A percentile compares a stretch with the other conserved stretches of the same genome.
Conservation (phyloP, 2,329 filamentous ascomycete genomes). For the Boeremia exigua region DNA sequence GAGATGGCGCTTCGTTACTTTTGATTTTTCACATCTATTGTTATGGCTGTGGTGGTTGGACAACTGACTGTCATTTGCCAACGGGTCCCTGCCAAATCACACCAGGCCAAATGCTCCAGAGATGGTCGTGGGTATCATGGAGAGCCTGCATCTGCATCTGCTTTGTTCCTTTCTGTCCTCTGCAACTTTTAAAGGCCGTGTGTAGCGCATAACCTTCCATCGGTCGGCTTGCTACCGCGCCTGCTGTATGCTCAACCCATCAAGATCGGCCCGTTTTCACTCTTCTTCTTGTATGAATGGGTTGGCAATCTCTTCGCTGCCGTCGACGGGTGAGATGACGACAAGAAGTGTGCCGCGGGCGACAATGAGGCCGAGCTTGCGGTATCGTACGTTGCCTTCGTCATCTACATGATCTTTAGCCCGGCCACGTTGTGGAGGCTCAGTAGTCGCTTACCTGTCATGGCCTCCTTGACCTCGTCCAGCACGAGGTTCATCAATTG, state of each 20-base stretch:
- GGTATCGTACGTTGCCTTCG: conserved; percentile 83
- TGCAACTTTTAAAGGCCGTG: neutral
- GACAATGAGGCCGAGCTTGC: conserved; percentile 82
- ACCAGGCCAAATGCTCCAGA: neutral
- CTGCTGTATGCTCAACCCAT: neutral
- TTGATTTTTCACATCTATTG: conserved; percentile 4
- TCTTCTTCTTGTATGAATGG: conserved; percentile 78
- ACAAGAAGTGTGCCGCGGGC: conserved; percentile 92
- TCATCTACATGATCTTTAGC: conserved; percentile 69
- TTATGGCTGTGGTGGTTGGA: neutral
- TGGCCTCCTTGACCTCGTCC: conserved; percentile 88
- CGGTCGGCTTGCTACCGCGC: neutral
- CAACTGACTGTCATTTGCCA: no score
- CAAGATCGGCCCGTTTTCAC: conserved; percentile 14
- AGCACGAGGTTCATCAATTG: conserved; percentile 97
- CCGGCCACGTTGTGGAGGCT: neutral
- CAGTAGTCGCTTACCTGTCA: conserved; percentile 71
- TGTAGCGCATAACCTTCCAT: neutral
- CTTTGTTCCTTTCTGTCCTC: neutral
- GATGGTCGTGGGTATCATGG: conserved; percentile 16
- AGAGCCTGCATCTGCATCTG: conserved; percentile 8
- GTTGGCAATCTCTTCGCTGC: conserved; percentile 94
- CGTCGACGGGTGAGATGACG: conserved; percentile 89
- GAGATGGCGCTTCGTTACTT: neutral
- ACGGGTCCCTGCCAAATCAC: neutral